phyloP scores from a whole-genome alignment of 2,329 filamentous ascomycete genomes.

The Cladorrhinum sp. region DNA sequence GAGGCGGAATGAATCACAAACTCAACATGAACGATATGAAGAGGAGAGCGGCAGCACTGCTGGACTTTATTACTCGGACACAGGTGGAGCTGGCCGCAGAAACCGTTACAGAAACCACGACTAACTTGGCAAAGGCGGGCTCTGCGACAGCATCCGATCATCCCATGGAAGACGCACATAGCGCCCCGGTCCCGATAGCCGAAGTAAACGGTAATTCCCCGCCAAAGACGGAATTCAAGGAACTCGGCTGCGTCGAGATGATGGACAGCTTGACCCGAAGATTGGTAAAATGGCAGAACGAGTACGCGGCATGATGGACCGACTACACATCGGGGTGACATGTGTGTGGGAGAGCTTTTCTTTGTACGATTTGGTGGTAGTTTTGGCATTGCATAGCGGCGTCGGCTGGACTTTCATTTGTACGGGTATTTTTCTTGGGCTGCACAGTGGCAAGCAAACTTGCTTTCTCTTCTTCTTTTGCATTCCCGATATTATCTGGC shows the following conservation, averaged over 20 bases:
- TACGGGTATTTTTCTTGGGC: not conserved
- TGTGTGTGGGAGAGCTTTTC: not conserved
- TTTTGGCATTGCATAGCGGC: not conserved
- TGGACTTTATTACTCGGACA: constrained; percentile 86
- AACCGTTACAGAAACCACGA: constrained; percentile 40
- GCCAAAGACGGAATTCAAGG: constrained; percentile 60
- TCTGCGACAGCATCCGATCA: not conserved
- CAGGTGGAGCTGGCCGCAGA: constrained; percentile 81
- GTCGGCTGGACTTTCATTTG: not conserved
- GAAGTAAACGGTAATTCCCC: constrained; percentile 26
- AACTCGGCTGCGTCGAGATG: constrained; percentile 79
- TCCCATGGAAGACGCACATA: constrained; percentile 1
- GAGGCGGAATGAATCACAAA: constrained; percentile 59
- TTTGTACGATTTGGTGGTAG: not conserved
- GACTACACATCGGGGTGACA: not conserved
- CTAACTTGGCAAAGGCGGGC: constrained; percentile 37
- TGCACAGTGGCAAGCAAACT: not conserved
- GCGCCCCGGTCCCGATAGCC: constrained; percentile 21
- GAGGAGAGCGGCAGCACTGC: constrained; percentile 75
- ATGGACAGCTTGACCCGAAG: constrained; percentile 82
- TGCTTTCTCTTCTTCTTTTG: not conserved
- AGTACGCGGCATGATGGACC: constrained; percentile 45
- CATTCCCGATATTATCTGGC: no score
- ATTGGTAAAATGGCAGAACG: constrained; percentile 80
- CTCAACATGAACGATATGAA: constrained; percentile 87